Conservation (phyloP, 306 rosid genomes). For the Fagus sylvatica region DNA sequence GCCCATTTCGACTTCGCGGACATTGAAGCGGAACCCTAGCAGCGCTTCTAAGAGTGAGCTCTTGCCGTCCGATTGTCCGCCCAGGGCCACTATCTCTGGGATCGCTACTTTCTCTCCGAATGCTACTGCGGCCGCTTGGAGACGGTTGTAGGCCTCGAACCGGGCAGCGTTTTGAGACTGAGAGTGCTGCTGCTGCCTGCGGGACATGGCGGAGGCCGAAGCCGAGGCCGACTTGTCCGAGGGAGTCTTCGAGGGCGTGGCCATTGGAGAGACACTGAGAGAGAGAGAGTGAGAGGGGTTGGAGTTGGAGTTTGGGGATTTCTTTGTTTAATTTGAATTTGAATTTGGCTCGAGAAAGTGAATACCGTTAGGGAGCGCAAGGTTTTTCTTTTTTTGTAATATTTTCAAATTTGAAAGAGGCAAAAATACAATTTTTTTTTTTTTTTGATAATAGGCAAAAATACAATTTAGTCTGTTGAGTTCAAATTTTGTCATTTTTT, state of each 20-base stretch:
- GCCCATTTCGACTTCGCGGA: slow-evolving; percentile 97
- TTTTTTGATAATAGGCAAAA: neutral
- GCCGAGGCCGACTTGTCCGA: slow-evolving; percentile 40
- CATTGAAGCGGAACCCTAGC: slow-evolving; percentile 88
- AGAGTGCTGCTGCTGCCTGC: slow-evolving; percentile 27
- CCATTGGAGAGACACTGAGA: slow-evolving; percentile 31
- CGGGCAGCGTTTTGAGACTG: slow-evolving; percentile 47
- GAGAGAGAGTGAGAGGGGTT: neutral
- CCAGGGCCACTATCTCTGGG: slow-evolving; percentile 89
- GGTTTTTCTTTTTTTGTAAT: neutral
- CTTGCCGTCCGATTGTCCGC: slow-evolving; percentile 92
- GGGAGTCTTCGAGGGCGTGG: slow-evolving; percentile 63
- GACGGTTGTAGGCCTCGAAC: slow-evolving; percentile 91
- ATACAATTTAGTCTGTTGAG: too few relatives aligned
- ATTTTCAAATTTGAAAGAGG: neutral
- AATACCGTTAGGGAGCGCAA: neutral
- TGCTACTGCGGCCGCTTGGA: slow-evolving; percentile 88
- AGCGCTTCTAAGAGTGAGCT: slow-evolving; percentile 91
- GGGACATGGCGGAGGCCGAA: slow-evolving; percentile 31
- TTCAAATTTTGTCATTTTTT: too few relatives aligned
- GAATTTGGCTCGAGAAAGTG: slow-evolving; percentile 30
- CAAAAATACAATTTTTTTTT: neutral
- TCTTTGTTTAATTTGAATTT: neutral
- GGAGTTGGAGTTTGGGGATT: neutral
- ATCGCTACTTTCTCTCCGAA: slow-evolving; percentile 91